Conservation (phyloP, 2,329 filamentous ascomycete genomes). For the Cercospora brassicicola region DNA sequence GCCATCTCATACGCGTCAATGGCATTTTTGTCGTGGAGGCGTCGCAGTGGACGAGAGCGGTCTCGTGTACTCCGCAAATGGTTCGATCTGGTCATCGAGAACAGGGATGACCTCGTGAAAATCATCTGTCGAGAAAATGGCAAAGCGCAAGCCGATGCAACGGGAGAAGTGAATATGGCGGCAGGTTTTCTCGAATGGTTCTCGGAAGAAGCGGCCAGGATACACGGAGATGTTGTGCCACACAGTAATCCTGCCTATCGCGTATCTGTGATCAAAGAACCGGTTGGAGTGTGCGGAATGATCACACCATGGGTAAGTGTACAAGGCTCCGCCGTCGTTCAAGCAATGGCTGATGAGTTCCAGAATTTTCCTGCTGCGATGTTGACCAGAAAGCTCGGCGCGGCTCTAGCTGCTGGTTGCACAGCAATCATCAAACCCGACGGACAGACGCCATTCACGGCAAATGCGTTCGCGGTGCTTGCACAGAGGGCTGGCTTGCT, state of each 20-base stretch:
- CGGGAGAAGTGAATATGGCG: constrained; percentile 37
- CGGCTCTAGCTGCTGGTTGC: constrained; percentile 40
- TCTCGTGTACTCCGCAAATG: constrained; percentile 35
- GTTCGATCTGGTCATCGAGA: constrained; percentile 33
- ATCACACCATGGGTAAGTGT: constrained; percentile 32
- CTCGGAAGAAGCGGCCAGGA: constrained; percentile 31
- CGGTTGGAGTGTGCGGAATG: constrained; percentile 33
- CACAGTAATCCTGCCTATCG: constrained; percentile 26
- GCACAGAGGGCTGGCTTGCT: constrained; percentile 36
- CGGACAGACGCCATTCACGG: constrained; percentile 37
- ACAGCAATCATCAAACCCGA: constrained; percentile 37
- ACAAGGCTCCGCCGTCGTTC: not conserved
- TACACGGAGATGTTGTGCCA: constrained; percentile 30
- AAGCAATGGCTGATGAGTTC: not conserved
- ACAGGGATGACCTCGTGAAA: constrained; percentile 35
- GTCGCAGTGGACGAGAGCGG: constrained; percentile 14
- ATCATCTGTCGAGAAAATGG: constrained; percentile 39
- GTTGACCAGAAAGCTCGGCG: constrained; percentile 41
- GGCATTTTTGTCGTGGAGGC: not conserved
- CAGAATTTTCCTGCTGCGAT: constrained; percentile 39
- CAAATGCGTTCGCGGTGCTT: constrained; percentile 33
- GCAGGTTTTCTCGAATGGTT: constrained; percentile 40
- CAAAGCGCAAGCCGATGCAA: constrained; percentile 35
- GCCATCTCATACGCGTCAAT: not conserved
- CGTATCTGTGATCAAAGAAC: constrained; percentile 34